Evolutionary conservation across 129 eudicot species (phyloP), one percentile per base, ranked within the genome.

Genomic region (Kitagawia praeruptora): DNA sequence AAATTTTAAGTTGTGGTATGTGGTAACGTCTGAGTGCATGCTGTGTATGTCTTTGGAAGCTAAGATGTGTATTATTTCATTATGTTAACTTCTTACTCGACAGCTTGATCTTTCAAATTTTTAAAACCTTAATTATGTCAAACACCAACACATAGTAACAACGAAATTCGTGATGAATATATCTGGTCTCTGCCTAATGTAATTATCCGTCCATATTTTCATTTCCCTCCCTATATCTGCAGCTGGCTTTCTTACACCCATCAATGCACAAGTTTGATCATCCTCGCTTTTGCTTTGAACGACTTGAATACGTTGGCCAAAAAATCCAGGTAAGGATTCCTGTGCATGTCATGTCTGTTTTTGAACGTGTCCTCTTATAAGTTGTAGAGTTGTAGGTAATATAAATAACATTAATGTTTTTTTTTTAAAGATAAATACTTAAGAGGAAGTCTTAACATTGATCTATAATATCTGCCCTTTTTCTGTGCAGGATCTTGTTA

Each of bases 161-260:
- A 56, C 10, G 25, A n/a, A 23, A 58, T 58, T 61, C 37, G 13
- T 61, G 69, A 61, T 61, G 25, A 53, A n/a, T 21, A 25, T 61
- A 48, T 11, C 3, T 34, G 25, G 31, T 71, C 41, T 67, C 41
- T 66, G 40, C 41, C 23, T 31, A 67, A 13, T 27, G 15, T 31
- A 8, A 67, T 66, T 31, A 31, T 25, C 31, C 63, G 31, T 31
- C 21, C 40, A 4, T 67, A 7, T 46, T 14, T n/a, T 19, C 75
- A 75, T 15, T 75, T 31, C 14, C 34, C 34, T 61, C 37, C 69
- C 37, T 81, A 48, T 44, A 69, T 73, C 66, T 71, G 49, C 97
- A 96, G 99, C 98, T 96, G 74, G 81, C 86, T 82, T 94, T 94
- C 93, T 51, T 89, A 87, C 98, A 94, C 81, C 99, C 99, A 27